phyloP scores from a whole-genome alignment of 768 basidiomycete genomes.

The Auricularia cornea region DNA sequence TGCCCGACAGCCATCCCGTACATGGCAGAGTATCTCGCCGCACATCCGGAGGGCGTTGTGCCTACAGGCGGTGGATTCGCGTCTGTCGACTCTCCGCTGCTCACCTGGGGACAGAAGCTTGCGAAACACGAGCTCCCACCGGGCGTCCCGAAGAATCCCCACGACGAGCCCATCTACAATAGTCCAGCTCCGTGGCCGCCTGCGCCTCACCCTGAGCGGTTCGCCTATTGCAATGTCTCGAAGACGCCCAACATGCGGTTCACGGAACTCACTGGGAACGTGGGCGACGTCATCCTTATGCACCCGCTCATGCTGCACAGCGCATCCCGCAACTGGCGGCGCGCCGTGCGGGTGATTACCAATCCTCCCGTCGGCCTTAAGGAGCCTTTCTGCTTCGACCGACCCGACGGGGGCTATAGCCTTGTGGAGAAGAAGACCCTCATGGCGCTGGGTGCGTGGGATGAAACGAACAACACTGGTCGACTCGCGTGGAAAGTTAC shows the following conservation, averaged over 20 bases:
- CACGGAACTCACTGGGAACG: slow-evolving; percentile 37
- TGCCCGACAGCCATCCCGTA: slow-evolving; percentile 43
- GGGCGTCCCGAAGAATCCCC: background rate
- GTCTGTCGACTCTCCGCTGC: background rate
- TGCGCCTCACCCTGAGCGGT: slow-evolving; percentile 34
- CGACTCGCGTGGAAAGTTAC: slow-evolving; percentile 30
- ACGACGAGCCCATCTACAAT: background rate
- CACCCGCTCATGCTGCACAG: slow-evolving; percentile 61
- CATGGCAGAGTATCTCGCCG: slow-evolving; percentile 15
- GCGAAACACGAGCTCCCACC: background rate
- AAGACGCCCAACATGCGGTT: slow-evolving; percentile 8
- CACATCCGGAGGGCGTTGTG: slow-evolving; percentile 15
- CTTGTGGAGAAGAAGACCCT: slow-evolving; percentile 57
- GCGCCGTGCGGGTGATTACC: slow-evolving; percentile 53
- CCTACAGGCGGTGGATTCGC: slow-evolving; percentile 2
- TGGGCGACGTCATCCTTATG: slow-evolving; percentile 55
- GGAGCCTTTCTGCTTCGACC: slow-evolving; percentile 45
- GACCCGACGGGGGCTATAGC: slow-evolving; percentile 36
- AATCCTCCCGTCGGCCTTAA: slow-evolving; percentile 53
- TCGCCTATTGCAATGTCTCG: slow-evolving; percentile 12
- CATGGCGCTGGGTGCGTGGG: slow-evolving; percentile 38
- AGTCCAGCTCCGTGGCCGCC: background rate
- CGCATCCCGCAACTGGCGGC: slow-evolving; percentile 50
- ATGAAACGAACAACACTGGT: slow-evolving; percentile 19
- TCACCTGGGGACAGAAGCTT: background rate